Evolutionary conservation across 1,284 basidiomycete genomes (phyloP).

Genomic region (Testicularia cyperi): DNA sequence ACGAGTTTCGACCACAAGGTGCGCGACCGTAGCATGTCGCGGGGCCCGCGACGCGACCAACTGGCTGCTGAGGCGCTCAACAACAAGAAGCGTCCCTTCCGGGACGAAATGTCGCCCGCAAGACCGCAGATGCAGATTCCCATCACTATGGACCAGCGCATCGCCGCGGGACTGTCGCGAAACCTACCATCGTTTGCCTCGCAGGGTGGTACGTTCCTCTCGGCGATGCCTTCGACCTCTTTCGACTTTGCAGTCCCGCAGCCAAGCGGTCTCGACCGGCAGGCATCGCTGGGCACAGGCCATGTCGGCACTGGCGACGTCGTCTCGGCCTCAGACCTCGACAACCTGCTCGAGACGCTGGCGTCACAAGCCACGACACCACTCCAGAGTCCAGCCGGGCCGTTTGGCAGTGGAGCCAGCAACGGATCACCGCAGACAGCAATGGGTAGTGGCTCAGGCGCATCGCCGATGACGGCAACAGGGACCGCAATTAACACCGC

Average conservation of each 20-base stretch:
- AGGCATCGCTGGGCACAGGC: conserved; percentile 3
- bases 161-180: conserved; percentile 57
- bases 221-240: conserved; percentile 37
- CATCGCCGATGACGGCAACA: conserved; percentile 11
- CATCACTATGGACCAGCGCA: conserved; percentile 52
- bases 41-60: conserved; percentile 40
- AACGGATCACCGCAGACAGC: conserved; percentile 29
- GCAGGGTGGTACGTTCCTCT: conserved; percentile 22
- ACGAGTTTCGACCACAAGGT: conserved; percentile 60
- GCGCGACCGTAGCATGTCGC: conserved; percentile 50
- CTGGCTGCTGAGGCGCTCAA: conserved; percentile 28
- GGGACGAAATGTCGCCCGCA: conserved; percentile 50
- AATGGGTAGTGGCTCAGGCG: conserved; percentile 24
- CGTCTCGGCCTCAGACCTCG: conserved; percentile 18
- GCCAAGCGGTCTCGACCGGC: conserved; percentile 7
- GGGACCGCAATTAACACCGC: conserved; percentile 1
- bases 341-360: conserved; percentile 33
- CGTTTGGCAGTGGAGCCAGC: conserved; percentile 10
- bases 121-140: conserved; percentile 43
- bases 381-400: conserved; percentile 11
- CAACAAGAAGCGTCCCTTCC: conserved; percentile 51
- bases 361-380: conserved; percentile 34
- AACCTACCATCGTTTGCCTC: conserved; percentile 41
- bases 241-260: conserved; percentile 51
- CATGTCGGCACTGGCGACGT: not conserved